Evolutionary conservation across 1,284 basidiomycete genomes (phyloP), one percentile per base, ranked within the genome.

Genomic region (Rhodotorula mucilaginosa): DNA sequence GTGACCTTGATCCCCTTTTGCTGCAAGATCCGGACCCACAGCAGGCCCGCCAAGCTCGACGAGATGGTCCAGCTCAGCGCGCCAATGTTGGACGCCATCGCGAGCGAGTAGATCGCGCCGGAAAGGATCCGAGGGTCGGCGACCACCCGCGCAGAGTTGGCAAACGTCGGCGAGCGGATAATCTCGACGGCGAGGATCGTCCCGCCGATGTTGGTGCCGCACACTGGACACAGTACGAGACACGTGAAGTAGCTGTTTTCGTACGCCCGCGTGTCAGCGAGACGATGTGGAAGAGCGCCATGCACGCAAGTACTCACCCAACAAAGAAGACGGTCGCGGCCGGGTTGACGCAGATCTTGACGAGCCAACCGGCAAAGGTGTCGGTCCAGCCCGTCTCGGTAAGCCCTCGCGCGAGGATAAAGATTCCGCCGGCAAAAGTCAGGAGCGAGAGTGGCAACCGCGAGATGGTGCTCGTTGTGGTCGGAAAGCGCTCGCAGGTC

Each of bases 391-490:
- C 93, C 65, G 90, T 88, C 69, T 89, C 85, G 7, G 88, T 86
- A 13, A 98, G 85, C 0, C 87, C 90, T 79, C 96, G 90, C 66
- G 97, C 93, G 61, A 98, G 87, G 77, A 98, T 93, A 83, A 98
- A 98, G 83, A 97, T 93, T 8, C 90, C 89, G 80, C 98, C 93
- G 0, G 94, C 92, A 79, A 98, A 98, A 0, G 93, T 93, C 16
- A 97, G 83, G 12, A 98, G 86, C 16, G 87, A 86, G 71, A 93
- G 86, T 0, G 93, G 93, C 0, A 95, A 84, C 16, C 90, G 86
- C 1, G 87, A 86, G 3, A 89, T 81, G 0, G 91, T 88, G 23
- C 85, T 87, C 77, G 86, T 84, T 54, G 92, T 86, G 0, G 90
- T 94, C 0, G 93, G 94, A 79, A 93, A 91, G n/a, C 79, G 74